Percentiles rank a stretch among this genome's conserved stretches.
phyloP scores from a whole-genome alignment of 2,329 filamentous ascomycete species.

The Diaporthe vexans region DNA sequence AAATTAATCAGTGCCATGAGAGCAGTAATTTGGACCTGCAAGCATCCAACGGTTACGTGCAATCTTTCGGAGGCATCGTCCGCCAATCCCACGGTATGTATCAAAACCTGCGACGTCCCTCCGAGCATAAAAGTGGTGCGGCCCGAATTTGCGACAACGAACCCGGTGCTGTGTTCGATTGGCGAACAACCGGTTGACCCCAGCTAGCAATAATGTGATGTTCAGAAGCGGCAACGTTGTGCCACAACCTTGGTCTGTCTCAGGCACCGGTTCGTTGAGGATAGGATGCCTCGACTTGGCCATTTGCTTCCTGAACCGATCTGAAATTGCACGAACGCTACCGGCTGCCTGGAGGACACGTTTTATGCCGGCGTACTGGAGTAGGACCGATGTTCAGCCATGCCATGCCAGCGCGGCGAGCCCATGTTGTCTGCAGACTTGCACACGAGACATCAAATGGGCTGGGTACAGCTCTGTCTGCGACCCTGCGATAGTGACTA shows the following conservation, averaged over 20 bases:
- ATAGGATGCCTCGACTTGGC: neutral
- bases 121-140: neutral
- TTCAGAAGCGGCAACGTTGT: constrained; percentile 3
- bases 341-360: neutral
- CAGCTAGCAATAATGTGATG: neutral
- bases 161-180: neutral
- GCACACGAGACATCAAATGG: no score
- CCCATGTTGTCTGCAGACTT: neutral
- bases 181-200: neutral
- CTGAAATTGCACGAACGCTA: neutral
- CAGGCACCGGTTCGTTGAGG: neutral
- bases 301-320: no score
- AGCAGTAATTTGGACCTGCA: neutral
- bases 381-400: neutral
- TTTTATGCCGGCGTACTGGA: neutral
- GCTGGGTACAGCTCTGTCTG: neutral
- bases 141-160: neutral
- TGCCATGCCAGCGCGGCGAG: neutral
- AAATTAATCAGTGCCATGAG: neutral
- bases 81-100: neutral
- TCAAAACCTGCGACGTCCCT: constrained; percentile 7
- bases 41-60: neutral
- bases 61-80: neutral
- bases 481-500: neutral
- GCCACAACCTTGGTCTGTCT: neutral